Base-by-base conservation (phyloP, 2,329 filamentous ascomycete species). In the Trichoderma harzianum region DNA sequence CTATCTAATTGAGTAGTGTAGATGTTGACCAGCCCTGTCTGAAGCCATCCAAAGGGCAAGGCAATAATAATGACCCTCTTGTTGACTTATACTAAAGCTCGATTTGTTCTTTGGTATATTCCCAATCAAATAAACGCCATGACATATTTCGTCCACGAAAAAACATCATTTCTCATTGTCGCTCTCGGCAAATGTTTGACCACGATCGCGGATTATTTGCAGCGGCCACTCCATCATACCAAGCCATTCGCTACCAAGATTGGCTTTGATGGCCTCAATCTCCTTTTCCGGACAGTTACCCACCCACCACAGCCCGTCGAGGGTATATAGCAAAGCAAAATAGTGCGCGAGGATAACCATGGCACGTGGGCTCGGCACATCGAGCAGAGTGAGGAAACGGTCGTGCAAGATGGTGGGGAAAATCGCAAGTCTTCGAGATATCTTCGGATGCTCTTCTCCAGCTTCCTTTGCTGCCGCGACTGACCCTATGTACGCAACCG, bases 271-370 rank as follows among this genome's bases (percentile, higher is more conserved):
- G 4, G 72, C 73, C 6, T 66, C 18, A n/a, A 74, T 69, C 24
- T 74, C 73, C 12, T 63, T 58, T 51, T 61, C 53, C 5, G 66
- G 66, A 1, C 26, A 60, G n/a, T 69, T n/a, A 5, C 70, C 60
- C 6, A 74, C 32, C 73, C 70, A 74, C 39, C 60, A 64, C 16
- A 69, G 68, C 12, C 51, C 21, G 10, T 63, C 39, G 12, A 71
- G 72, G 47, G 57, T 57, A 16, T 28, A 58, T 11, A 65, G 60
- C 8, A 71, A 62, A 24, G 74, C 73, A 7, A 76, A 76, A 28
- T 73, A 75, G 39, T 76, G 73, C 1, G 73, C 74, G 47, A 76
- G 66, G 62, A 76, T 74, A 18, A 73, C 68, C 51, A 76, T 63
- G 1, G 74, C 74, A 7, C 72, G 73, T 10, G 74, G 74, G 2